A percentile compares a stretch with the other conserved stretches of the same genome.
These are phyloP conservation scores for Thalassiosira exigua DNA, from an alignment of 352 stramenopile species.

Conservation along the genomic window DNA sequence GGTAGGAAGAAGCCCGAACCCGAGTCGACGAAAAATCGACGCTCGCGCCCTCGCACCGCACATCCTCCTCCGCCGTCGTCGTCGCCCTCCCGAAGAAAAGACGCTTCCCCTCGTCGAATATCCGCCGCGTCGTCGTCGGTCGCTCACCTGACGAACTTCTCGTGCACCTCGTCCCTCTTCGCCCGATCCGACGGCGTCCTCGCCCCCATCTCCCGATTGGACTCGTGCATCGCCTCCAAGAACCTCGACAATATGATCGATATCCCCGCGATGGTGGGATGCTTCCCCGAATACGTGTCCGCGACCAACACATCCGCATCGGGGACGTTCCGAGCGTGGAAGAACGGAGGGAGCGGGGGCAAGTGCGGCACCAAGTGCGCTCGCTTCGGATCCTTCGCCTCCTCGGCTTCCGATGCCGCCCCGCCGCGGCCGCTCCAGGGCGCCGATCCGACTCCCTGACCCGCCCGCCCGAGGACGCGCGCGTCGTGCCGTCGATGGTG, in stretches of 20 bases:
- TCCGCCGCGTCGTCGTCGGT: too few relatives aligned
- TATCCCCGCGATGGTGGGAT: constrained; percentile 74
- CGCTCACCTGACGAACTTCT: constrained; percentile 47
- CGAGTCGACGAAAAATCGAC: too few relatives aligned
- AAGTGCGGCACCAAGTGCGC: neutral
- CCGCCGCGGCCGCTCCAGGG: neutral
- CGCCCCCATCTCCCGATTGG: constrained; percentile 42
- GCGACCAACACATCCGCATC: constrained; percentile 26
- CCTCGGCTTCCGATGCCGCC: neutral
- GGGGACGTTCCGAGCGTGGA: neutral
- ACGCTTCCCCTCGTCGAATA: too few relatives aligned
- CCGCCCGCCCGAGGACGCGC: constrained; percentile 29
- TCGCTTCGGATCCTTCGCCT: neutral
- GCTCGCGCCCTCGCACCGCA: too few relatives aligned
- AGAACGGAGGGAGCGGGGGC: neutral
- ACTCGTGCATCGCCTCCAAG: constrained; percentile 54
- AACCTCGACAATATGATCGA: constrained; percentile 59
- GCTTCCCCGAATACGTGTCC: constrained; percentile 50
- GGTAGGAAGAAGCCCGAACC: too few relatives aligned
- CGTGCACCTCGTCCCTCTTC: constrained; percentile 36
- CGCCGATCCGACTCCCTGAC: neutral
- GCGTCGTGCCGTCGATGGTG: constrained; percentile 46
- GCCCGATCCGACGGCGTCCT: neutral
- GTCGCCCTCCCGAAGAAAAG: too few relatives aligned
- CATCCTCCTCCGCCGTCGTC: too few relatives aligned